Base-by-base conservation (phyloP, 2,329 filamentous ascomycete species). In the Verruconis gallopava region DNA sequence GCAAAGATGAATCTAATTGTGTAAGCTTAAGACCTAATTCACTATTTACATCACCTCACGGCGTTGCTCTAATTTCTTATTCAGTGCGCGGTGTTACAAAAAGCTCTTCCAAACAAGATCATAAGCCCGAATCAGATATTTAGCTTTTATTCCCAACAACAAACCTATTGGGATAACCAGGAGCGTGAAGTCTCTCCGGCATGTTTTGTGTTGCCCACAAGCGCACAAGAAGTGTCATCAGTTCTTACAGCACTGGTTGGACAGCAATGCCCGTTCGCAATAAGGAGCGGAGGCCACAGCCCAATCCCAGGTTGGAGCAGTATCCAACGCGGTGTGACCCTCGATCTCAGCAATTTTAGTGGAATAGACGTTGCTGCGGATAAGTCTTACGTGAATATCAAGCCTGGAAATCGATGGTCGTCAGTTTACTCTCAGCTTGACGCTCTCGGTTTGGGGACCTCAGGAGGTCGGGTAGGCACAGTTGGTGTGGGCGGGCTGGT, bases 241-340 rank as follows among this genome's bases (percentile, higher is more conserved):
- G 20, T n/a, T n/a, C 17, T 42, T 5, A 40, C 14, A 14, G 15
- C 37, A 38, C 48, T 28, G 46, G 46, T 19, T 41, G 47, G 21
- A 19, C 17, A 12, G 28, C 15, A 36, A 37, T 19, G 46, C 48
- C 28, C 45, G n/a, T 53, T 53, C 40, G 51, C 50, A n/a, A 41
- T 53, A 3, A 42, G 49, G 25, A 46, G 47, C 30, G 48, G 48
- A 19, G 47, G 49, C 14, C 44, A 46, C 21, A 37, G 14, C 9
- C 32, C 36, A 4, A 17, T 30, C 11, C n/a, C 36, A 14, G 37
- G 19, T 4, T 22, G 17, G 15, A 21, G 33, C 15, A 46, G 36
- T 32, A 40, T 45, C 18, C 11, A 45, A 1, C 21, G 21, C 18
- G 44, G 44, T 37, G 34, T 46, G 3, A 45, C 43, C 18, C 40